These are phyloP conservation scores for Blastobotrys arbuscula DNA, from an alignment of 1,139 yeast genomes.

Conservation along the genomic window DNA sequence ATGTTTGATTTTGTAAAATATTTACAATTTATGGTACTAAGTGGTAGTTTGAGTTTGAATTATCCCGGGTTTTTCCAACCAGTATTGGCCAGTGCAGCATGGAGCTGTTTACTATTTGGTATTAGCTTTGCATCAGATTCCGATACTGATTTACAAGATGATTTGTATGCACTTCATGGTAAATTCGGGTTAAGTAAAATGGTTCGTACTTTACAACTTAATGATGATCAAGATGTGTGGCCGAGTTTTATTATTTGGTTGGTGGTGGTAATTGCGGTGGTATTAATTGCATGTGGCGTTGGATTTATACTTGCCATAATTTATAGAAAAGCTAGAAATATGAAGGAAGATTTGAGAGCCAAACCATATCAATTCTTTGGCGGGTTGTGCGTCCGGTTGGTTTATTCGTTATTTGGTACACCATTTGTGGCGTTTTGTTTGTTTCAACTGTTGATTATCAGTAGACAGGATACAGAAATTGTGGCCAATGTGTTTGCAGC, in stretches of 20 bases:
- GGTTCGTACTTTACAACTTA: conserved; percentile 27
- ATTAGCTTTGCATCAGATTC: conserved; percentile 20
- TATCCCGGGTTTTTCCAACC: conserved; percentile 68
- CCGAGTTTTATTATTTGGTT: conserved; percentile 34
- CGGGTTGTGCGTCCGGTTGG: conserved; percentile 28
- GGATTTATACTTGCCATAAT: conserved; percentile 17
- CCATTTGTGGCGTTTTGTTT: conserved; percentile 32
- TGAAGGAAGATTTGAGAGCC: conserved; percentile 15
- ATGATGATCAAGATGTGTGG: conserved; percentile 31
- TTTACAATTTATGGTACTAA: conserved; percentile 54
- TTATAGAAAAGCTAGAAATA: conserved; percentile 15
- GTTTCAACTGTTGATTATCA: conserved; percentile 30
- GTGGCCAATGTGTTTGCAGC: conserved; percentile 31
- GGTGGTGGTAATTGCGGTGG: conserved; percentile 18
- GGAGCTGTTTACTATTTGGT: conserved; percentile 36
- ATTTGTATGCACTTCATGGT: conserved; percentile 23
- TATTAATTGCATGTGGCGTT: conserved; percentile 16
- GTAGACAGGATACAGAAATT: conserved; percentile 17
- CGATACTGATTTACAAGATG: conserved; percentile 20
- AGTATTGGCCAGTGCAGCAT: conserved; percentile 38
- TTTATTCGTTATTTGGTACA: conserved; percentile 27
- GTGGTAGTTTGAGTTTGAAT: conserved; percentile 47
- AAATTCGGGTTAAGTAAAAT: conserved; percentile 28
- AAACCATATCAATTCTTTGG: conserved; percentile 20
- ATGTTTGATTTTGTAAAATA: conserved; percentile 46